These are phyloP conservation scores for Entomophthora muscae DNA, from an alignment of 371 early-diverging fungal species.

Conservation along the genomic window DNA sequence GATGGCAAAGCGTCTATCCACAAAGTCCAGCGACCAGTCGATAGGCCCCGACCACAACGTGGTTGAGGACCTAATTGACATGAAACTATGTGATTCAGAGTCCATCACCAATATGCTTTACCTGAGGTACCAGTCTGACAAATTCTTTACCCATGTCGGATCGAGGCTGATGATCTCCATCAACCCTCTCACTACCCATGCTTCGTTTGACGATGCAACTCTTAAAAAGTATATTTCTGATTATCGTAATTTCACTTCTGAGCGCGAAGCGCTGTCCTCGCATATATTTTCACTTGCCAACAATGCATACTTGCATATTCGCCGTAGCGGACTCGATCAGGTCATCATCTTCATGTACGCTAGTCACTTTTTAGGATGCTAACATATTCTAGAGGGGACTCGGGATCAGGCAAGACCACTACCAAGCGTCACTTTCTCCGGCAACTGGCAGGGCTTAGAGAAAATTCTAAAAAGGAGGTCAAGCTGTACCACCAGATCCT, in stretches of 20 bases:
- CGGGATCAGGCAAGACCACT: conserved; percentile 82
- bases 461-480: conserved; percentile 63
- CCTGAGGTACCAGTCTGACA: conserved; percentile 33
- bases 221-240: conserved; percentile 55
- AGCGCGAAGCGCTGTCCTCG: conserved; percentile 30
- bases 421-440: conserved; percentile 33
- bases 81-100: conserved; percentile 23
- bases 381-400: conserved; percentile 48
- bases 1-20: neutral
- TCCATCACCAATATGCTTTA: conserved; percentile 26
- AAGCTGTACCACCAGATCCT: conserved; percentile 54
- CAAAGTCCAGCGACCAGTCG: neutral
- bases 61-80: conserved; percentile 18
- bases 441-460: conserved; percentile 42
- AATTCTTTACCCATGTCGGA: conserved; percentile 42
- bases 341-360: conserved; percentile 46
- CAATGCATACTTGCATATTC: conserved; percentile 60
- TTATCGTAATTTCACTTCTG: conserved; percentile 21
- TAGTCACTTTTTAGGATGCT: neutral
- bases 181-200: conserved; percentile 26
- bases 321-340: conserved; percentile 64
- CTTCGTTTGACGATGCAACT: conserved; percentile 20
- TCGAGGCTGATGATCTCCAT: conserved; percentile 31
- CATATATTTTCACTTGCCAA: conserved; percentile 71
- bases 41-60: neutral